Conservation (phyloP, 768 basidiomycete genomes). For the Trichaptum fuscoviolaceum region DNA sequence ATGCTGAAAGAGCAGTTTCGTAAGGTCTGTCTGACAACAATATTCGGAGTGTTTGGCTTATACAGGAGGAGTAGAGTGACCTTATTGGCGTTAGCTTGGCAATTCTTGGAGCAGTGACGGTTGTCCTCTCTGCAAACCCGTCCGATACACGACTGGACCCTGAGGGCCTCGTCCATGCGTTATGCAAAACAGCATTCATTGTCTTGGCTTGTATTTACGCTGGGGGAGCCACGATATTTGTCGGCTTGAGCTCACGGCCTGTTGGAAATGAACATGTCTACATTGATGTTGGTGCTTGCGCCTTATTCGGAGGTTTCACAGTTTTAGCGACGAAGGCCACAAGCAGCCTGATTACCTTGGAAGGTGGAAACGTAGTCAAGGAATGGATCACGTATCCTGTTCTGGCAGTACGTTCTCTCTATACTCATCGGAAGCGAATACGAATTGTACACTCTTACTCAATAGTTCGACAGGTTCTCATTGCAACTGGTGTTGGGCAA, state of each 20-base stretch:
- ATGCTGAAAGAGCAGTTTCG: conserved; percentile 81
- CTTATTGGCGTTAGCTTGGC: conserved; percentile 75
- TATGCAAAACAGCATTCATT: conserved; percentile 68
- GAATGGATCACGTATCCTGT: conserved; percentile 83
- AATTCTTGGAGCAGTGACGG: conserved; percentile 84
- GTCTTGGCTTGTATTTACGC: conserved; percentile 66
- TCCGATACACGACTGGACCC: conserved; percentile 69
- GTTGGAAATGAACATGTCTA: conserved; percentile 66
- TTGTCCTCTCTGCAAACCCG: conserved; percentile 77
- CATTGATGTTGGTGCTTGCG: conserved; percentile 85
- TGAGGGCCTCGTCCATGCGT: conserved; percentile 58
- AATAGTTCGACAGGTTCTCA: conserved; percentile 45
- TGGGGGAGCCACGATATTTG: conserved; percentile 50
- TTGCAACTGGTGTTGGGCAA: conserved; percentile 75
- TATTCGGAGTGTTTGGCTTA: conserved; percentile 7
- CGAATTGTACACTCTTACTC: background rate
- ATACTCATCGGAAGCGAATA: background rate
- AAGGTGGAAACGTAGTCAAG: conserved; percentile 72
- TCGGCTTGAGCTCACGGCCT: conserved; percentile 57
- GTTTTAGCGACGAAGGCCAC: conserved; percentile 92
- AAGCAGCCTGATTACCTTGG: conserved; percentile 75
- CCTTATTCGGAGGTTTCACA: conserved; percentile 89
- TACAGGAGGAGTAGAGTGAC: conserved; percentile 52
- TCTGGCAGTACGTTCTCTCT: conserved; percentile 34
- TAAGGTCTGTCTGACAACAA: conserved; percentile 39